These are phyloP conservation scores for Tylopilus sp. DNA, from an alignment of 1,284 basidiomycete genomes.

Conservation along the genomic window DNA sequence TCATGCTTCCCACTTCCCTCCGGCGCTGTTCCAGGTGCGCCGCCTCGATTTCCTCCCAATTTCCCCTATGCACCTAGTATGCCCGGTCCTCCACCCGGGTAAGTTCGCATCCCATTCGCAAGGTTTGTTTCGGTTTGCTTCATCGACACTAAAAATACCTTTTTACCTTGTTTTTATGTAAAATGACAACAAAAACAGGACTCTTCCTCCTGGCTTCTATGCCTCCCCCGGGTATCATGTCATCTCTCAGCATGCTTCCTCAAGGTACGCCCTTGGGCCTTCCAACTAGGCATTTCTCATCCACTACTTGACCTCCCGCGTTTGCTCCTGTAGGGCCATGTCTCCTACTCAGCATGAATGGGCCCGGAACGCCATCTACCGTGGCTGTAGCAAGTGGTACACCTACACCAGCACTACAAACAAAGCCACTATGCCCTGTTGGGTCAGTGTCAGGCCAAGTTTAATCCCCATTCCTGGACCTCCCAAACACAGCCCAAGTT, in stretches of 20 bases:
- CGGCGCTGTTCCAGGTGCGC: slow-evolving; percentile 49
- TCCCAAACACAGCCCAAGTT: slow-evolving; percentile 66
- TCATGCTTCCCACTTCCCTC: slow-evolving; percentile 54
- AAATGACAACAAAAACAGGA: slow-evolving; percentile 43
- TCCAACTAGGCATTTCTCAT: slow-evolving; percentile 52
- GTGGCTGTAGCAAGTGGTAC: slow-evolving; percentile 33
- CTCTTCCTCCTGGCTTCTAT: slow-evolving; percentile 58
- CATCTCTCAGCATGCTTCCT: slow-evolving; percentile 49
- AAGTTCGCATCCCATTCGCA: slow-evolving; percentile 34
- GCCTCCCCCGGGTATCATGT: slow-evolving; percentile 48
- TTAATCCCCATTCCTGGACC: slow-evolving; percentile 51
- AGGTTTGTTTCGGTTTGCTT: slow-evolving; percentile 35
- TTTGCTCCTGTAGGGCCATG: slow-evolving; percentile 48
- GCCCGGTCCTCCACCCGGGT: slow-evolving; percentile 63
- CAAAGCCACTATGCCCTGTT: slow-evolving; percentile 27
- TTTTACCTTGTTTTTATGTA: slow-evolving; percentile 17
- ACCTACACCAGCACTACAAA: slow-evolving; percentile 30
- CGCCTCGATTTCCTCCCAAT: slow-evolving; percentile 47
- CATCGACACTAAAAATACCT: slow-evolving; percentile 29
- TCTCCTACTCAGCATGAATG: slow-evolving; percentile 32
- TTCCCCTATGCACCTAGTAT: slow-evolving; percentile 54
- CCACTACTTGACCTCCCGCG: slow-evolving; percentile 50
- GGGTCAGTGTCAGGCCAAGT: slow-evolving; percentile 33
- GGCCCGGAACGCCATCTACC: slow-evolving; percentile 31
- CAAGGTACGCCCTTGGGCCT: slow-evolving; percentile 45